A percentile compares a stretch with the other conserved stretches of the same genome.
Conservation (phyloP, 2,329 filamentous ascomycete genomes). For the Anthostomella pinea region DNA sequence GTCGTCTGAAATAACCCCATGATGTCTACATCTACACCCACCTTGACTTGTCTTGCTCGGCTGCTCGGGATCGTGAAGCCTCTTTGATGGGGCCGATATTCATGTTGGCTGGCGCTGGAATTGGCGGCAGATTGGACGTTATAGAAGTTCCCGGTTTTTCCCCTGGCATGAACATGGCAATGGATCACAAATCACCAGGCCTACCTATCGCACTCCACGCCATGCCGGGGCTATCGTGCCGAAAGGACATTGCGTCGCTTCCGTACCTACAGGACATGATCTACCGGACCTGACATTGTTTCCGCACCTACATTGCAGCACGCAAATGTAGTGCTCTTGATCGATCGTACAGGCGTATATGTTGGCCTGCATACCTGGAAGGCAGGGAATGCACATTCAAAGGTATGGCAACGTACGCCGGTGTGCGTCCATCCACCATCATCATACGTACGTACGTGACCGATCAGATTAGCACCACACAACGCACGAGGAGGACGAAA, state of each 20-base stretch:
- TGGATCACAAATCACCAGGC: neutral
- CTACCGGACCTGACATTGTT: neutral
- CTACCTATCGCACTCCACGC: neutral
- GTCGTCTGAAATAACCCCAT: no score
- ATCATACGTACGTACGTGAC: no score
- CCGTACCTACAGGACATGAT: neutral
- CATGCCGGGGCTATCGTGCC: neutral
- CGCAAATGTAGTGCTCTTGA: neutral
- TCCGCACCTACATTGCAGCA: neutral
- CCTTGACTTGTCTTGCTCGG: neutral
- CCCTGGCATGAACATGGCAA: neutral
- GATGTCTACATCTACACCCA: no score
- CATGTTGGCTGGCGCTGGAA: slow-evolving; percentile 1
- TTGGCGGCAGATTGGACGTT: neutral
- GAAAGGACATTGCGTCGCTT: neutral
- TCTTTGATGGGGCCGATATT: neutral
- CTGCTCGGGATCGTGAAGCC: neutral
- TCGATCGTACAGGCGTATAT: neutral
- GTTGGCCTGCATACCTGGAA: no score
- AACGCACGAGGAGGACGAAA: no score
- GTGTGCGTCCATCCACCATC: no score
- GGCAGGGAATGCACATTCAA: no score
- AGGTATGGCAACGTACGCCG: no score
- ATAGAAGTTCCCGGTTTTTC: slow-evolving; percentile 6
- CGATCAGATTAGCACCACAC: no score